phyloP scores from a whole-genome alignment of 2,329 filamentous ascomycete species.

The Ceratocystis cacaofunesta region DNA sequence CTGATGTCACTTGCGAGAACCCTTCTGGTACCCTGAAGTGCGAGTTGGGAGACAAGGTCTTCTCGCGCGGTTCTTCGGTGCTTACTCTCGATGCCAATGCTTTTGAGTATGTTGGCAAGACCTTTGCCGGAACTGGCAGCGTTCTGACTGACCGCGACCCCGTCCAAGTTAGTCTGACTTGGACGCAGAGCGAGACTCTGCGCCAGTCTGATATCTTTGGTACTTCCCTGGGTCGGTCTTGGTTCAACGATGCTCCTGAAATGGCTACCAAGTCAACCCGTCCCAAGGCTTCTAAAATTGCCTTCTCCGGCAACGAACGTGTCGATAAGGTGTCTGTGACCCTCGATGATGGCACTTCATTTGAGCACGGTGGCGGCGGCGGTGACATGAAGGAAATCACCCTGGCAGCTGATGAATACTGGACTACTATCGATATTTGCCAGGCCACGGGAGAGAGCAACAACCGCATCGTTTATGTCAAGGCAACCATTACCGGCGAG shows the following conservation, averaged over 20 bases:
- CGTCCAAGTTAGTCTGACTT: slow-evolving; percentile 37
- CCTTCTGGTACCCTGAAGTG: slow-evolving; percentile 39
- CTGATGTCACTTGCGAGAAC: slow-evolving; percentile 39
- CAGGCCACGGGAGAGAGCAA: slow-evolving; percentile 30
- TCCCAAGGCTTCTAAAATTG: slow-evolving; percentile 27
- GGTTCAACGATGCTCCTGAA: slow-evolving; percentile 40
- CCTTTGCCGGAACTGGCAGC: slow-evolving; percentile 42
- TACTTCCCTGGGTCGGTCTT: slow-evolving; percentile 32
- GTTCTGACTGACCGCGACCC: slow-evolving; percentile 54
- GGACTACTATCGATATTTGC: slow-evolving; percentile 36
- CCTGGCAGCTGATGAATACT: slow-evolving; percentile 33
- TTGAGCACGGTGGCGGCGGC: slow-evolving; percentile 41
- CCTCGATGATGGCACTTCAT: slow-evolving; percentile 32
- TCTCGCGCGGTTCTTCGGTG: slow-evolving; percentile 39
- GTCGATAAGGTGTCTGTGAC: slow-evolving; percentile 37
- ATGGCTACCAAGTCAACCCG: slow-evolving; percentile 24
- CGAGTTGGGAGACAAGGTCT: slow-evolving; percentile 53
- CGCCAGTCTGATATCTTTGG: slow-evolving; percentile 26
- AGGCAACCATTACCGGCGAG: slow-evolving; percentile 37
- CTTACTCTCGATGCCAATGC: slow-evolving; percentile 32
- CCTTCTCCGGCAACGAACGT: slow-evolving; percentile 33
- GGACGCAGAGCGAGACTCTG: slow-evolving; percentile 26
- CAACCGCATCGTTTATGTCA: slow-evolving; percentile 41
- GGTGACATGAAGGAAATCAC: slow-evolving; percentile 30
- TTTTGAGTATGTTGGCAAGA: slow-evolving; percentile 40